Base-by-base conservation (phyloP, 2,329 filamentous ascomycete genomes). In the Metarhizium robertsii region DNA sequence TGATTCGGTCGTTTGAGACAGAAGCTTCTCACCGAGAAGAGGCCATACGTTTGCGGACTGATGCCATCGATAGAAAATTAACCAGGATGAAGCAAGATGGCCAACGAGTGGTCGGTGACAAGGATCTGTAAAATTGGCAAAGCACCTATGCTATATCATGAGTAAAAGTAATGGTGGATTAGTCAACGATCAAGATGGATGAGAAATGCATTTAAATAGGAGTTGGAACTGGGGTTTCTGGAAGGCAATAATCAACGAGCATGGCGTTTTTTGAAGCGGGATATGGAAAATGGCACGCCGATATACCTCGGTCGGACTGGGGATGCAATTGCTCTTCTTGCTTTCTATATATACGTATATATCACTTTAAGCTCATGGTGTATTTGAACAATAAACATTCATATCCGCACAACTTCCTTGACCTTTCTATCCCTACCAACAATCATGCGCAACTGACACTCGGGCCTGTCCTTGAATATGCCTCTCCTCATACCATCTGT, bases 381-480 rank as follows among this genome's bases (percentile, higher is more conserved):
- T 30, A 29, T 48, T 20, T 6, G 13, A 16, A 16, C 10, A 34
- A 47, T 18, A 38, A 42, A 5, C 6, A 42, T 14, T 42, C 46
- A 71, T 50, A 86, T 76, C 42, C 75, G 69, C 57, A 80, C 64
- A 18, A 78, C 77, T 61, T 84, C 70, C 65, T 79, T 77, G 20
- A 87, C 83, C 58, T 73, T 79, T 61, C 85, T 75, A 61, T 85
- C 77, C 60, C 76, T 76, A 46, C 79, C 78, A 2, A 89, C 80
- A 10, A 86, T 72, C 51, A 89, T 68, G 54, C 83, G 73, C 60
- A 89, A 69, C 66, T 88, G 85, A 59, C 75, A 73, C 6, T 76
- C 76, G 30, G 74, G 67, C 63, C 73, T 76, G 18, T 74, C 67
- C 1, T 67, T 55, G 58, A 87, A 80, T 34, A 85, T 71, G 1